Percentiles rank a stretch among this genome's conserved stretches.
phyloP scores from a whole-genome alignment of 345 rosid genomes.

The Lepidium didymum region DNA sequence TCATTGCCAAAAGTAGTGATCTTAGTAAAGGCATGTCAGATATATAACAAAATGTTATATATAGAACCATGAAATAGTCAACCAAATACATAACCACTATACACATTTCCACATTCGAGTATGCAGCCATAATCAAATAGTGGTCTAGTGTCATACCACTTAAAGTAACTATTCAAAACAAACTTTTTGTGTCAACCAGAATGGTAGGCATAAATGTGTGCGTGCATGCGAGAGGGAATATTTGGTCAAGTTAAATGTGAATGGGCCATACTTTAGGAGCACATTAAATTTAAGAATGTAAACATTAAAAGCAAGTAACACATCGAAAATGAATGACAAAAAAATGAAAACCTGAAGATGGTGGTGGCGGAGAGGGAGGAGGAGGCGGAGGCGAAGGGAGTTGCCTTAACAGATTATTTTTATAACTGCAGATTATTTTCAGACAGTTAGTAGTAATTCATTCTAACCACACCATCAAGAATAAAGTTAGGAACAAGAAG shows the following conservation, averaged over 20 bases:
- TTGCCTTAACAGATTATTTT: constrained; percentile 17
- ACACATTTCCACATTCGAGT: neutral
- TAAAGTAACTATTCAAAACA: neutral
- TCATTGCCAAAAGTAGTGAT: neutral
- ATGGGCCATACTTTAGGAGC: neutral
- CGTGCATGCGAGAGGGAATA: neutral
- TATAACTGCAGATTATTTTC: constrained; percentile 50
- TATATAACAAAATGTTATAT: neutral
- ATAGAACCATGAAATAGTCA: neutral
- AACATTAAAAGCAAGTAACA: neutral
- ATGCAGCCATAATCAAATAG: neutral
- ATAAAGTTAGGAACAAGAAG: constrained; percentile 1
- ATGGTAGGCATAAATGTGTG: neutral
- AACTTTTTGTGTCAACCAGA: neutral
- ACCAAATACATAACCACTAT: neutral
- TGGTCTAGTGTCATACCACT: neutral
- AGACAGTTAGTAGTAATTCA: constrained; percentile 28
- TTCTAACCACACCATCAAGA: neutral
- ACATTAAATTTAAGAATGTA: neutral
- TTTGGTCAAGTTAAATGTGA: neutral
- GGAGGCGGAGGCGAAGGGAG: constrained; percentile 50
- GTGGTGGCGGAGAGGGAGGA: constrained; percentile 40
- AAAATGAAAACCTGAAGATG: constrained; percentile 41
- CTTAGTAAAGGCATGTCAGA: neutral
- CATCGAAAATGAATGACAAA: neutral